Conservation (phyloP, 129 eudicot species). For the Pseudognaphalium luteoalbum region DNA sequence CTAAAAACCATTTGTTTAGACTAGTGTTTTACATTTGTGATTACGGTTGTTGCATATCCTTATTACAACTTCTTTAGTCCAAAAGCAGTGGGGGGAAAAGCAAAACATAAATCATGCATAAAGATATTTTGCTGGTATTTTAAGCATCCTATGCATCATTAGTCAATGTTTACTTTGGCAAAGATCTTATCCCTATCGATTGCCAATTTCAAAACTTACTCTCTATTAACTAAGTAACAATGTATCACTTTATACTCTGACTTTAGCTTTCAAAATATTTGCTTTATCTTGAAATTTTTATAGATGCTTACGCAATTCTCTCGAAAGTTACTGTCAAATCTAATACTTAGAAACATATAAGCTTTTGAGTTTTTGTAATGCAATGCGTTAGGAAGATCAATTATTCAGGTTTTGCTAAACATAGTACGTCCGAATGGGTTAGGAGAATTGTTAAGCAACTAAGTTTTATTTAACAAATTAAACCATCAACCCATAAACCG, state of each 20-base stretch:
- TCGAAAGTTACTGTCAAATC: background rate
- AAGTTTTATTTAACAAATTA: no score
- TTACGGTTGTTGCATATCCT: background rate
- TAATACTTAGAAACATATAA: background rate
- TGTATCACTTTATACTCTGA: background rate
- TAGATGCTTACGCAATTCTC: background rate
- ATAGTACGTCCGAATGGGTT: no score
- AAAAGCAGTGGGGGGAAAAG: slow-evolving; percentile 18
- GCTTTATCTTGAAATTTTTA: background rate
- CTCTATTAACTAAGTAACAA: background rate
- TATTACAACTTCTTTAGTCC: background rate
- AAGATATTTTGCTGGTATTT: slow-evolving; percentile 26
- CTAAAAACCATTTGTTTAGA: background rate
- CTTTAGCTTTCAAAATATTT: background rate
- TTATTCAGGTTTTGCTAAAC: no score
- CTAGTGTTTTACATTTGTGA: background rate
- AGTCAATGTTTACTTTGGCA: slow-evolving; percentile 29
- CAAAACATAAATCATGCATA: slow-evolving; percentile 20
- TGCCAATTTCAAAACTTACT: slow-evolving; percentile 21
- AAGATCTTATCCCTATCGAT: slow-evolving; percentile 1
- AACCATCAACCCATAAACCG: no score
- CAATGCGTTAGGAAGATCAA: no score
- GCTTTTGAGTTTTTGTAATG: background rate
- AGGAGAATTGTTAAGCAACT: no score
- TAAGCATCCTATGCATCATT: slow-evolving; percentile 35